These are phyloP conservation scores for Clonostachys sp. DNA, from an alignment of 2,329 filamentous ascomycete species.

Conservation along the genomic window DNA sequence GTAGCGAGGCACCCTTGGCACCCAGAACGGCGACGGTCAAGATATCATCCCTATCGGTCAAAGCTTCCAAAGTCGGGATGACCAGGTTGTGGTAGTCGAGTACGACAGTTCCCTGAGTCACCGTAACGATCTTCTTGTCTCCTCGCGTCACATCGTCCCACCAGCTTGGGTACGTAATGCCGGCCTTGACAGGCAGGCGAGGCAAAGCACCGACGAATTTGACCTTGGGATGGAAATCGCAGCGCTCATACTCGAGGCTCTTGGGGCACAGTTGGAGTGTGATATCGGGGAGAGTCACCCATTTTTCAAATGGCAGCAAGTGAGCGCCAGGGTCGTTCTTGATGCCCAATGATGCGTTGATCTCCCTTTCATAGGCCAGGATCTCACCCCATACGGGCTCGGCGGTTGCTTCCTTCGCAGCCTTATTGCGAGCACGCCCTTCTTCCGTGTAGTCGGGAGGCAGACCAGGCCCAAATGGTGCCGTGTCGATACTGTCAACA, in stretches of 20 bases:
- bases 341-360: slow-evolving; percentile 20
- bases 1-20: slow-evolving; percentile 11
- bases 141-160: slow-evolving; percentile 32
- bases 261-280: slow-evolving; percentile 29
- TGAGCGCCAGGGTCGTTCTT: slow-evolving; percentile 8
- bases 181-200: slow-evolving; percentile 16
- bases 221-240: slow-evolving; percentile 28
- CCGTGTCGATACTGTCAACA: slow-evolving; percentile 27
- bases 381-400: slow-evolving; percentile 11
- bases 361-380: slow-evolving; percentile 12
- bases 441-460: slow-evolving; percentile 28
- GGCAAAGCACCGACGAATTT: slow-evolving; percentile 36
- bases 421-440: slow-evolving; percentile 24
- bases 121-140: slow-evolving; percentile 34
- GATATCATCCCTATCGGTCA: slow-evolving; percentile 32
- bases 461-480: slow-evolving; percentile 29
- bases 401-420: slow-evolving; percentile 14
- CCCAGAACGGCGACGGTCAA: slow-evolving; percentile 24
- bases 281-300: slow-evolving; percentile 20
- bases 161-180: slow-evolving; percentile 31
- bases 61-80: slow-evolving; percentile 34
- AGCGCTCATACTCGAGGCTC: slow-evolving; percentile 29
- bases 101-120: slow-evolving; percentile 41
- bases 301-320: slow-evolving; percentile 14
- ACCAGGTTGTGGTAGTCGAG: slow-evolving; percentile 32